phyloP scores from a whole-genome alignment of 495 filamentous ascomycete species.

The Bathelium albidoporum region DNA sequence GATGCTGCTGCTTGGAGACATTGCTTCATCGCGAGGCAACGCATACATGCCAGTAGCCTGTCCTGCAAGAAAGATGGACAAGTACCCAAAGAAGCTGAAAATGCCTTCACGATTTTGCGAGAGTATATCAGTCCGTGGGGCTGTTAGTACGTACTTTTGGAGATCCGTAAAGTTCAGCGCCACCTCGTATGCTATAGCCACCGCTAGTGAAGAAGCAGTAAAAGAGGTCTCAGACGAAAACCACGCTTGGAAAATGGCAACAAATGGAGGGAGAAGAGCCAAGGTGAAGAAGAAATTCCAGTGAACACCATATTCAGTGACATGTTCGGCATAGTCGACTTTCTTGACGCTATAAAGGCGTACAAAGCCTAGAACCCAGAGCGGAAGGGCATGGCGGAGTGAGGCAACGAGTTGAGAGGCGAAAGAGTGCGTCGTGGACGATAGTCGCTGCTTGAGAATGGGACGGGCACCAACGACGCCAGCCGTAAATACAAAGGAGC shows the following conservation, averaged over 20 bases:
- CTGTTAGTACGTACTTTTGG: slow-evolving; percentile 75
- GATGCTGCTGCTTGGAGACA: background rate
- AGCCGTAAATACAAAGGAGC: slow-evolving; percentile 92
- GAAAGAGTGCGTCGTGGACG: slow-evolving; percentile 25
- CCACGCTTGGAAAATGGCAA: slow-evolving; percentile 70
- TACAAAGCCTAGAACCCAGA: slow-evolving; percentile 70
- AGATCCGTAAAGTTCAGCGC: slow-evolving; percentile 65
- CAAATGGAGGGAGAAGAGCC: slow-evolving; percentile 76
- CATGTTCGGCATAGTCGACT: slow-evolving; percentile 91
- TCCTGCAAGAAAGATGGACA: slow-evolving; percentile 89
- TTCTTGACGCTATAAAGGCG: slow-evolving; percentile 85
- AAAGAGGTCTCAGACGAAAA: slow-evolving; percentile 57
- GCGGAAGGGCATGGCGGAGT: slow-evolving; percentile 67
- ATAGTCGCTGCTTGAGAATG: slow-evolving; percentile 60
- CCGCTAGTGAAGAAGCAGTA: slow-evolving; percentile 54
- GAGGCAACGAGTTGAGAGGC: slow-evolving; percentile 32
- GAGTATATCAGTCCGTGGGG: slow-evolving; percentile 62
- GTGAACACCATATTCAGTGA: slow-evolving; percentile 95
- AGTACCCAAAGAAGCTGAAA: slow-evolving; percentile 85
- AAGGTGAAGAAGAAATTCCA: slow-evolving; percentile 99
- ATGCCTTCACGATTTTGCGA: slow-evolving; percentile 71
- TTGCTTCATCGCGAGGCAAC: slow-evolving; percentile 45
- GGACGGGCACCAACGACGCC: slow-evolving; percentile 85
- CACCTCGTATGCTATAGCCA: slow-evolving; percentile 59
- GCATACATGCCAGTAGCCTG: slow-evolving; percentile 70